These are phyloP conservation scores for Candolleomyces efflorescens DNA, from an alignment of 768 basidiomycete species.

Conservation along the genomic window DNA sequence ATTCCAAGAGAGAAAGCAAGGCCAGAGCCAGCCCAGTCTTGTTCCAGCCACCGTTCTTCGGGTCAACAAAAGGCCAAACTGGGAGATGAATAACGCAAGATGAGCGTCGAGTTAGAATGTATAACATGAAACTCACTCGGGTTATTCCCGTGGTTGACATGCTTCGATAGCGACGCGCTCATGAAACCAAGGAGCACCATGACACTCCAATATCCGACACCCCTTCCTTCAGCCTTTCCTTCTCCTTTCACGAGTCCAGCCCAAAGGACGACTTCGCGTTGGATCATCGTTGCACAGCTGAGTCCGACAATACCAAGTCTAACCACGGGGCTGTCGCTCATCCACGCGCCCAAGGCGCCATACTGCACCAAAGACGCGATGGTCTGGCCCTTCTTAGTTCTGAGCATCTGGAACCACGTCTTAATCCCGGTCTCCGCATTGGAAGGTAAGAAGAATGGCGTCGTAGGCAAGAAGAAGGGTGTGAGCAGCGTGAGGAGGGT, in stretches of 20 bases:
- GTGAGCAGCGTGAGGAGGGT: slow-evolving; percentile 70
- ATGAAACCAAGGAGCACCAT: slow-evolving; percentile 54
- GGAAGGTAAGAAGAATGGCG: slow-evolving; percentile 16
- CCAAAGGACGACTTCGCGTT: slow-evolving; percentile 3
- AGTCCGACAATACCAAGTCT: slow-evolving; percentile 6
- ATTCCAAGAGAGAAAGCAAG: slow-evolving; percentile 53
- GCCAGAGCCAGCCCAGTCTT: slow-evolving; percentile 59
- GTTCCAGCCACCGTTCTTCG: slow-evolving; percentile 65
- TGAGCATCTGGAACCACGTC: neutral
- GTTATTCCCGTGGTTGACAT: slow-evolving; percentile 76
- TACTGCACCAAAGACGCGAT: slow-evolving; percentile 10
- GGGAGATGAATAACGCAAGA: neutral
- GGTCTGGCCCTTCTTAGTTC: slow-evolving; percentile 9
- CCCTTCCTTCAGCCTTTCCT: neutral
- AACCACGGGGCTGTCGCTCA: slow-evolving; percentile 8
- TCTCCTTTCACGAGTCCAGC: slow-evolving; percentile 7
- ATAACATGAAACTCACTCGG: slow-evolving; percentile 61
- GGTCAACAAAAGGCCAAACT: slow-evolving; percentile 81
- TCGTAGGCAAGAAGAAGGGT: slow-evolving; percentile 53
- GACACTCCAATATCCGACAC: slow-evolving; percentile 40
- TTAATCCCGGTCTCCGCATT: neutral
- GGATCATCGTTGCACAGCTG: slow-evolving; percentile 3
- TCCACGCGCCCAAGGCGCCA: slow-evolving; percentile 7
- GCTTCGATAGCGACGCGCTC: slow-evolving; percentile 65
- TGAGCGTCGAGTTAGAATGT: neutral